Base-by-base conservation (phyloP, 2,329 filamentous ascomycete species). In the Pseudogymnoascus sp. region DNA sequence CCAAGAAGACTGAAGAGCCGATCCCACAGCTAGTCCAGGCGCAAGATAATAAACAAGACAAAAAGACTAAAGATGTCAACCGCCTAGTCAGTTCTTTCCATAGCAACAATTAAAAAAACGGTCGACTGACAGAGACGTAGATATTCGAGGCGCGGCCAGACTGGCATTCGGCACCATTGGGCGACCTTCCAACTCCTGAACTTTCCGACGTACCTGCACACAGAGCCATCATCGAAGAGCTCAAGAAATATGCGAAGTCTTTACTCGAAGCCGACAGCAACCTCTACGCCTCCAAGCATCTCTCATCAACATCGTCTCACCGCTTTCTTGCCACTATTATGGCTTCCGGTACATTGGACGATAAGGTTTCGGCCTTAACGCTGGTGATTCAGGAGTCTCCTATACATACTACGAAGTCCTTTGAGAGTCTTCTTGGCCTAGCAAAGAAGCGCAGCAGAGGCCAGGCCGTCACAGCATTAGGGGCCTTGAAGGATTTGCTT, bases 321-420 rank as follows among this genome's bases (percentile, higher is more conserved):
- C 96, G 93, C 75, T 99, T 99, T 80, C 88, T 98, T 81, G 91
- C 93, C 1, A 96, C 92, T 16, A 97, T 99, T 75, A 97, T 98
- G 90, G 81, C 92, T 8, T 96, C 93, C 1, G 95, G 95, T 80
- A 99, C 96, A 8, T 85, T 98, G 70, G 96, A 92, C 64, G 95
- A 99, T 76, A 98, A 97, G 76, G 89, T 98, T 48, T 99, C 95
- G 2, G 96, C 95, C 3, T 80, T 99, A 72, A 99, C 95, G 4
- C 81, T 99, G 69, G 90, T 95, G 64, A 87, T 97, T 11, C 96
- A 99, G 78, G 95, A 99, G 76, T 98, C 96, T 7, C 95, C 95
- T 16, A 79, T 98, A 62, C 95, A 99, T 76, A 98, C 93, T 67
- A 88, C 86, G 67, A 93, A 95, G 73, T 90, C 93, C 0, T 87